phyloP scores from a whole-genome alignment of 208 protist species.

The Leishmania major region DNA sequence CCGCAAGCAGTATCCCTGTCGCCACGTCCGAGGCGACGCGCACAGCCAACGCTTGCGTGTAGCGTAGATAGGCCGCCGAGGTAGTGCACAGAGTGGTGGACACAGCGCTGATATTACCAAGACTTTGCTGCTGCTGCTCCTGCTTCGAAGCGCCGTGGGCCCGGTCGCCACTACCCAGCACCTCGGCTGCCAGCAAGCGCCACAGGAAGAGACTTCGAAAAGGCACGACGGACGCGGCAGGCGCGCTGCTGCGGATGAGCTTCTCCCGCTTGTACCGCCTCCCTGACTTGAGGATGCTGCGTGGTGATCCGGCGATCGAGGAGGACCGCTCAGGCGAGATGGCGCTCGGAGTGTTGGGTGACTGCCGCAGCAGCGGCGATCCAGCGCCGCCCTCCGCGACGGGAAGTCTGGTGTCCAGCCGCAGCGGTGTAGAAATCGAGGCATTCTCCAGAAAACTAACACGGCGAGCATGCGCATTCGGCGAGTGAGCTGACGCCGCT shows the following conservation, averaged over 20 bases:
- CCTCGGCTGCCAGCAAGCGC: slow-evolving; percentile 42
- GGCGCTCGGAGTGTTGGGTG: background rate
- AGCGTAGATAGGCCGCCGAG: slow-evolving; percentile 26
- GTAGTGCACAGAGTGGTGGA: slow-evolving; percentile 20
- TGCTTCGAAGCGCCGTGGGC: background rate
- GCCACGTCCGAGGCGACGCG: slow-evolving; percentile 23
- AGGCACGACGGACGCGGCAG: slow-evolving; percentile 35
- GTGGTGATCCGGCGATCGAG: slow-evolving; percentile 9
- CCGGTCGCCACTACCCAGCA: slow-evolving; percentile 10
- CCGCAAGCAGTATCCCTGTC: slow-evolving; percentile 14
- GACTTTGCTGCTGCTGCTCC: background rate
- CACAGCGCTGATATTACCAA: background rate
- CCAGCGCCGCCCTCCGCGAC: background rate
- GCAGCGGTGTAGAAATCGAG: background rate
- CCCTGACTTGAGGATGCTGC: slow-evolving; percentile 59
- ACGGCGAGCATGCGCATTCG: background rate
- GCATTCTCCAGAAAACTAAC: slow-evolving; percentile 11
- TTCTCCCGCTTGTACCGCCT: slow-evolving; percentile 36
- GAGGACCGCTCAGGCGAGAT: slow-evolving; percentile 1
- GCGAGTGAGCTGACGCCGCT: background rate
- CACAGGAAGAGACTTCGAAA: slow-evolving; percentile 37
- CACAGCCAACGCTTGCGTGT: slow-evolving; percentile 28
- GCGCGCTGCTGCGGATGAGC: slow-evolving; percentile 43
- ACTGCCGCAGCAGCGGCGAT: background rate
- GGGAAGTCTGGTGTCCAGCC: background rate